Percentiles rank a stretch among this genome's conserved stretches.
Evolutionary conservation across 768 basidiomycete genomes (phyloP).

Genomic region (Leccinum imitatum): DNA sequence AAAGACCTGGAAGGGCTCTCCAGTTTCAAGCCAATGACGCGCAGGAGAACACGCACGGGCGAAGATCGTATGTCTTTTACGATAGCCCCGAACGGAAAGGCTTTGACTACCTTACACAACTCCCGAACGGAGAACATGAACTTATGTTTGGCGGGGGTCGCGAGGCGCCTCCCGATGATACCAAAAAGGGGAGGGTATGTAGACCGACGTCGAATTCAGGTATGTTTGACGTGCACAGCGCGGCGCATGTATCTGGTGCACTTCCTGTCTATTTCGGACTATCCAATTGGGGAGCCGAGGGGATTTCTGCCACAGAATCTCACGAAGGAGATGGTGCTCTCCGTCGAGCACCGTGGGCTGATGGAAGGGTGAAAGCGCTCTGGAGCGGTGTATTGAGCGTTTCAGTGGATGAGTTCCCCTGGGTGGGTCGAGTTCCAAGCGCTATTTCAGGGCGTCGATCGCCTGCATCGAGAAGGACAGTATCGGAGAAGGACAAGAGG

Average conservation of each 20-base stretch:
- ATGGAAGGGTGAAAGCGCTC: conserved; percentile 49
- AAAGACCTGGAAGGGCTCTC: conserved; percentile 48
- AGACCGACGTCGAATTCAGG: conserved; percentile 28
- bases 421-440: conserved; percentile 65
- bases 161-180: conserved; percentile 23
- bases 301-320: conserved; percentile 15
- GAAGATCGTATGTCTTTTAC: conserved; percentile 60
- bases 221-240: conserved; percentile 35
- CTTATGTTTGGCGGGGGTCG: conserved; percentile 72
- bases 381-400: conserved; percentile 68
- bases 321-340: conserved; percentile 10
- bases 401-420: conserved; percentile 62
- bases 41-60: conserved; percentile 31
- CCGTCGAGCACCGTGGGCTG: conserved; percentile 31
- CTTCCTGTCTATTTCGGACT: conserved; percentile 55
- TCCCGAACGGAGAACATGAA: conserved; percentile 42
- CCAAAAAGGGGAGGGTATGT: conserved; percentile 8
- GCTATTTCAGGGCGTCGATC: conserved; percentile 43
- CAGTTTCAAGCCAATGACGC: conserved; percentile 10
- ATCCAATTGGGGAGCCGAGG: conserved; percentile 44
- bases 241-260: conserved; percentile 46
- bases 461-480: conserved; percentile 9
- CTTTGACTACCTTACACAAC: conserved; percentile 73
- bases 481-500: conserved; percentile 4
- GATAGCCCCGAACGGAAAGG: conserved; percentile 37